Percentiles rank a stretch among this genome's conserved stretches.
Evolutionary conservation across 495 filamentous ascomycete genomes (phyloP).

Genomic region (Penicillium longicatenatum): DNA sequence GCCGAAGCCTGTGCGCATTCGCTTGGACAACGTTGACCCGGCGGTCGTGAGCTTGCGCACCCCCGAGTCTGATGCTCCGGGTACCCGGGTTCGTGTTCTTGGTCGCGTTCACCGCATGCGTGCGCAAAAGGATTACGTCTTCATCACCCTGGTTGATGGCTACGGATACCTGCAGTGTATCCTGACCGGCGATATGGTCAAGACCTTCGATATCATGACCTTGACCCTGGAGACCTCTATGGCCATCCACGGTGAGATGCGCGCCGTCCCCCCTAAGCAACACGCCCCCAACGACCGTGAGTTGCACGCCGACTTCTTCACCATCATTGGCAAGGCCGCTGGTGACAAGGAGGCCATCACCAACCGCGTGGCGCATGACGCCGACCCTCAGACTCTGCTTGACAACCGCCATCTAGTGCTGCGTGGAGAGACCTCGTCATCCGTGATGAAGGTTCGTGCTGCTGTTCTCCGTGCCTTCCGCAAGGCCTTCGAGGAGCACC

Average conservation of each 20-base stretch:
- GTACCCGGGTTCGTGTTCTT: constrained; percentile 78
- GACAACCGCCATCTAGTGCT: constrained; percentile 92
- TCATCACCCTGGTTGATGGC: constrained; percentile 85
- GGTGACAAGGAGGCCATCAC: constrained; percentile 93
- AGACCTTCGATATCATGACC: constrained; percentile 88
- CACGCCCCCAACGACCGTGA: constrained; percentile 87
- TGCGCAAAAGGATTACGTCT: constrained; percentile 83
- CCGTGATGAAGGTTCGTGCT: constrained; percentile 90
- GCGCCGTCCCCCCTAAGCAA: constrained; percentile 74
- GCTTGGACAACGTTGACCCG: constrained; percentile 65
- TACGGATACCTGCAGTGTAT: constrained; percentile 91
- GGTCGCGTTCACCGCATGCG: constrained; percentile 86
- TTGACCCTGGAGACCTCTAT: constrained; percentile 90
- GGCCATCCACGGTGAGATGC: constrained; percentile 85
- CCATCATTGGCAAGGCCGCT: constrained; percentile 79
- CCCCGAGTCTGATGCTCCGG: constrained; percentile 54
- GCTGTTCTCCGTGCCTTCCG: constrained; percentile 83
- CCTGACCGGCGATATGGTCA: constrained; percentile 78
- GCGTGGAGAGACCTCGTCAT: constrained; percentile 82
- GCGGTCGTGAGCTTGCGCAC: constrained; percentile 62
- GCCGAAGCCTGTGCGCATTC: constrained; percentile 75
- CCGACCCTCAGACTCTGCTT: constrained; percentile 77
- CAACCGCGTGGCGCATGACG: constrained; percentile 80
- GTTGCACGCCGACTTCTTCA: constrained; percentile 91
- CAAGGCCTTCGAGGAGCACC: constrained; percentile 75